These are phyloP conservation scores for Didymosphaeria variabile DNA, from an alignment of 2,329 filamentous ascomycete genomes.

Conservation along the genomic window DNA sequence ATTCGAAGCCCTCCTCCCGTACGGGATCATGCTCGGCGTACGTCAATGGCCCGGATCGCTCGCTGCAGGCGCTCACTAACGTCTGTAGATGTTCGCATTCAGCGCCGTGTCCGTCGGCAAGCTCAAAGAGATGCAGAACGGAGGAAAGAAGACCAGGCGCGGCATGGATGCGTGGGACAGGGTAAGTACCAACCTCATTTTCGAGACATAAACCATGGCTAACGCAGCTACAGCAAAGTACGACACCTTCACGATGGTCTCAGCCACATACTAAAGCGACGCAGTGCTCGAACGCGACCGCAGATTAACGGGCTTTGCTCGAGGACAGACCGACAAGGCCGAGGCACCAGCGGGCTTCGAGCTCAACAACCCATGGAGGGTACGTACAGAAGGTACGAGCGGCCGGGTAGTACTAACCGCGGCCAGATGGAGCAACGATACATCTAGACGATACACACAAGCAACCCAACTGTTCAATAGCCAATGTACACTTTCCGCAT, in stretches of 20 bases:
- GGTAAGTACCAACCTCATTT: slow-evolving; percentile 54
- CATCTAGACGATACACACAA: slow-evolving; percentile 34
- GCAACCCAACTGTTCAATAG: slow-evolving; percentile 18
- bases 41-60: slow-evolving; percentile 40
- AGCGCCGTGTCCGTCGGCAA: slow-evolving; percentile 66
- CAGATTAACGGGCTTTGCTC: slow-evolving; percentile 67
- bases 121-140: slow-evolving; percentile 68
- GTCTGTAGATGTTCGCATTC: slow-evolving; percentile 66
- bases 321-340: slow-evolving; percentile 69
- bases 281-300: slow-evolving; percentile 74
- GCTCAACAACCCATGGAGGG: slow-evolving; percentile 73
- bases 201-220: slow-evolving; percentile 43
- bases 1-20: slow-evolving; percentile 71
- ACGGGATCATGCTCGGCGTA: slow-evolving; percentile 70
- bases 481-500: slow-evolving; percentile 15
- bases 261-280: slow-evolving; percentile 38
- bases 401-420: slow-evolving; percentile 33
- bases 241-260: slow-evolving; percentile 45
- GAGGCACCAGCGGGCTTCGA: slow-evolving; percentile 70
- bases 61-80: slow-evolving; percentile 20
- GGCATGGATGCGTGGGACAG: slow-evolving; percentile 71
- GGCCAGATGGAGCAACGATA: slow-evolving; percentile 50
- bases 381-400: slow-evolving; percentile 49
- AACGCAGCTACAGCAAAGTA: slow-evolving; percentile 64
- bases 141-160: slow-evolving; percentile 68